Evolutionary conservation across 371 early-diverging fungal genomes (phyloP), one percentile per base, ranked within the genome.

Genomic region (Mucor velutinosus): DNA sequence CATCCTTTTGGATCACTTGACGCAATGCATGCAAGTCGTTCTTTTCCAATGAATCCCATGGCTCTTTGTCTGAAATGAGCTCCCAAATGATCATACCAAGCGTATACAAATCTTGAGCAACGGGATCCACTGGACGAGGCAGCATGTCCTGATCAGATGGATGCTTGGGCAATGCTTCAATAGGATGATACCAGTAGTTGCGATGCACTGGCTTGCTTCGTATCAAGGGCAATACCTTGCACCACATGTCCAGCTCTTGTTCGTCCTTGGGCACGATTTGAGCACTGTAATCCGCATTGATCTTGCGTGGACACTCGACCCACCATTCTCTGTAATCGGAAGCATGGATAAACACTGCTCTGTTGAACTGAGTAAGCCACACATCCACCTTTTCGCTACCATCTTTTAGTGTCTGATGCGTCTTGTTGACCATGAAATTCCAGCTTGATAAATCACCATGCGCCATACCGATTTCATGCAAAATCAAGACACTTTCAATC

Each of bases 31-130:
- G 79, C 23, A 89, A 61, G 67, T 88, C 87, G 2, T 82, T 86
- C 51, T 90, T 88, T 14, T 87, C 75, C 14, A 87, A 80, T 15
- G 88, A 87, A 45, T 80, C 72, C 90, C 88, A 90, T 1, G 90
- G 90, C 30, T 86, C 86, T 0, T 82, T 87, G n/a, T 84, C 87
- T 0, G 86, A 75, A 66, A 88, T 87, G 1, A 80, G 82, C 53
- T 87, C 81, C 90, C 90, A 90, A n/a, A 87, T 83, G 19, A 90
- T 61, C 1, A 87, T 84, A 1, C 88, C 88, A n/a, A 87, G 61
- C 1, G 89, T 87, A 64, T 88, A 90, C 49, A 90, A 74, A 62
- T 90, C 90, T 60, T 90, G 88, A 0, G 86, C 79, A 0, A 81
- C 58, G 0, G 90, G 90, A 55, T 90, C 76, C 4, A 88, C 76